A percentile compares a stretch with the other conserved stretches of the same genome.
These are phyloP conservation scores for Ensete glaucum DNA, from an alignment of 176 grass and related monocot species.

Conservation along the genomic window DNA sequence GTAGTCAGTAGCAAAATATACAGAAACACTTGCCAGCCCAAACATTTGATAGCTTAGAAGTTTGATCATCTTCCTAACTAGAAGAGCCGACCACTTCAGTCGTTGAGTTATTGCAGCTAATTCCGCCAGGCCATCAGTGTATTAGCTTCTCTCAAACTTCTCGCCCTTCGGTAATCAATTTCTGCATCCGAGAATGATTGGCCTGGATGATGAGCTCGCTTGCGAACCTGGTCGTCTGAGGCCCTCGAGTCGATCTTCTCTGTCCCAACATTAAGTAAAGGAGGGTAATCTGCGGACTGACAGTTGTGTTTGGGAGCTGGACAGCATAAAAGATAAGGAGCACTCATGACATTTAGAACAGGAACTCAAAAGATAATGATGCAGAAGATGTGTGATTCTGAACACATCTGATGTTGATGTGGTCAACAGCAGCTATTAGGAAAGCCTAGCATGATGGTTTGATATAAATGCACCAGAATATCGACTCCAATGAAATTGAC, in stretches of 20 bases:
- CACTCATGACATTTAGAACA: neutral
- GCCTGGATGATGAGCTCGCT: slow-evolving; percentile 41
- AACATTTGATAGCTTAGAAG: too few relatives aligned
- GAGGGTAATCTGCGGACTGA: neutral
- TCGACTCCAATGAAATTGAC: neutral
- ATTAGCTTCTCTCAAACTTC: slow-evolving; percentile 81
- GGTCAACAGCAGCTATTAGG: neutral
- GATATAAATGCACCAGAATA: neutral
- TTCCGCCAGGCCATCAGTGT: slow-evolving; percentile 54
- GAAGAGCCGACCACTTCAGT: neutral
- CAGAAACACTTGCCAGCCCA: too few relatives aligned
- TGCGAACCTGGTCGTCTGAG: slow-evolving; percentile 42
- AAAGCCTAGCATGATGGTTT: neutral
- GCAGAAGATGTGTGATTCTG: neutral
- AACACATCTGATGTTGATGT: neutral
- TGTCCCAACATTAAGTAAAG: slow-evolving; percentile 26
- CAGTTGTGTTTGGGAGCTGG: slow-evolving; percentile 6
- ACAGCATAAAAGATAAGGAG: neutral
- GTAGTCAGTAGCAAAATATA: too few relatives aligned
- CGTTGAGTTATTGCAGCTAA: slow-evolving; percentile 37
- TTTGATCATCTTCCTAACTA: too few relatives aligned
- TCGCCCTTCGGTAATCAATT: slow-evolving; percentile 75
- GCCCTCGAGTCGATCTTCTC: slow-evolving; percentile 53
- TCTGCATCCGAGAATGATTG: slow-evolving; percentile 82
- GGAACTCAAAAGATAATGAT: neutral